phyloP scores from a whole-genome alignment of 495 filamentous ascomycete genomes.

The Chaetomium fimeti region DNA sequence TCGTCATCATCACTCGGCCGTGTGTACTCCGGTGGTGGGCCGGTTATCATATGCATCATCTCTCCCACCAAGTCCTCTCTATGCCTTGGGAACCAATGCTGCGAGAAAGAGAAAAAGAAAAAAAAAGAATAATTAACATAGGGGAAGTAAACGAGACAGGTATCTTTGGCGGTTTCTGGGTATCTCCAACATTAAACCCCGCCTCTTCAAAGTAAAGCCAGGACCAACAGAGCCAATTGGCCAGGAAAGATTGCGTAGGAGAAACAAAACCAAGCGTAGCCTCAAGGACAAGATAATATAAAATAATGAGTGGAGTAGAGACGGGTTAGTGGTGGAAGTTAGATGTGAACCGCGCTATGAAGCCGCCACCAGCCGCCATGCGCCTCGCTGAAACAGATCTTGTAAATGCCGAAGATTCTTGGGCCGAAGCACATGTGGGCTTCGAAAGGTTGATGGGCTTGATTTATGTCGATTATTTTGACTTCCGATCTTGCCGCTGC shows the following conservation, averaged over 20 bases:
- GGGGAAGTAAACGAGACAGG: constrained; percentile 3
- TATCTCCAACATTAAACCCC: constrained; percentile 25
- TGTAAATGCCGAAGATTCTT: neutral
- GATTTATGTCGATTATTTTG: neutral
- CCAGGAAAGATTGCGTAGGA: constrained; percentile 4
- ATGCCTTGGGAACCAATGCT: constrained; percentile 20
- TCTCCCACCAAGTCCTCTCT: constrained; percentile 14
- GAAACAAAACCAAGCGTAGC: neutral
- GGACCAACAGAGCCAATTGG: neutral
- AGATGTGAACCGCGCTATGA: neutral
- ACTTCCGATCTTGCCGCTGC: neutral
- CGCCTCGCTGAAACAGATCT: constrained; percentile 7
- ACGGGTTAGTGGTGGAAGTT: neutral
- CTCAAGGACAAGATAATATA: neutral
- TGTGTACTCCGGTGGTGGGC: constrained; percentile 6
- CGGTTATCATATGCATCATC: constrained; percentile 23
- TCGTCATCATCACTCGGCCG: constrained; percentile 25
- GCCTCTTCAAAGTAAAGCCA: constrained; percentile 4
- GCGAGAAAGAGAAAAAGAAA: neutral
- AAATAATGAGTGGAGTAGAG: neutral
- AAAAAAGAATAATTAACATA: neutral
- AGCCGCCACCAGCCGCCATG: constrained; percentile 1
- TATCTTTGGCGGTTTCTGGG: constrained; percentile 16
- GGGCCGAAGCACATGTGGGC: neutral
- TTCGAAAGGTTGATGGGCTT: neutral